These are phyloP conservation scores for Hanseniaspora uvarum DNA, from an alignment of 1,139 yeast species.

Conservation along the genomic window DNA sequence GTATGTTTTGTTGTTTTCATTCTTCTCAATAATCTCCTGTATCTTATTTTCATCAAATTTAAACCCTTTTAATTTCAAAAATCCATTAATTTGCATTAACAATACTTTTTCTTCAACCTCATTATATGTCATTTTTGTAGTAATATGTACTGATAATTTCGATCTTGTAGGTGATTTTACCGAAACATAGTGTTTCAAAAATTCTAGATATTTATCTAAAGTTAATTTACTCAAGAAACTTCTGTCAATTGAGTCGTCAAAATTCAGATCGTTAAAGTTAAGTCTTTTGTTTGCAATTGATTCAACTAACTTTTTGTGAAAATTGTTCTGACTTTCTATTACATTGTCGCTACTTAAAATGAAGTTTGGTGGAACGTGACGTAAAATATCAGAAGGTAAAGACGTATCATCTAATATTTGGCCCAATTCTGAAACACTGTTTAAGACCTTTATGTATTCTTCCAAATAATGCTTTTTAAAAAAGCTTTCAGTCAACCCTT, in stretches of 20 bases:
- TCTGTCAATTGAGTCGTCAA: constrained; percentile 33
- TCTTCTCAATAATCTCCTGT: constrained; percentile 31
- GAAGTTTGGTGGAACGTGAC: constrained; percentile 15
- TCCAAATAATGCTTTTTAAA: constrained; percentile 33
- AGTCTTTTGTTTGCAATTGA: constrained; percentile 39
- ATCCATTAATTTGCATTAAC: constrained; percentile 35
- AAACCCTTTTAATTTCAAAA: constrained; percentile 38
- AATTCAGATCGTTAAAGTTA: constrained; percentile 32
- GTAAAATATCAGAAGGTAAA: constrained; percentile 14
- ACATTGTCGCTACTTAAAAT: constrained; percentile 2
- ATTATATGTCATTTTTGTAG: constrained; percentile 31
- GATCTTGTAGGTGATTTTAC: constrained; percentile 34
- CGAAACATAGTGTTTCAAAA: constrained; percentile 34
- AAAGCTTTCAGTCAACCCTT: constrained; percentile 28
- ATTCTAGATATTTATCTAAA: constrained; percentile 30
- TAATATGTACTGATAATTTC: constrained; percentile 35
- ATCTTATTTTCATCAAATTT: constrained; percentile 35
- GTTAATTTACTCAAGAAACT: constrained; percentile 28
- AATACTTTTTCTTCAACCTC: constrained; percentile 32
- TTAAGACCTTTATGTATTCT: constrained; percentile 33
- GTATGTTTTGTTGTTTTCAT: constrained; percentile 33
- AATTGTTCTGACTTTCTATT: constrained; percentile 24
- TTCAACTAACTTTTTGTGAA: constrained; percentile 42
- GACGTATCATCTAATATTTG: constrained; percentile 8
- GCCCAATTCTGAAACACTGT: constrained; percentile 14